Base-by-base conservation (phyloP, 306 rosid species). In the Sindora glabra region DNA sequence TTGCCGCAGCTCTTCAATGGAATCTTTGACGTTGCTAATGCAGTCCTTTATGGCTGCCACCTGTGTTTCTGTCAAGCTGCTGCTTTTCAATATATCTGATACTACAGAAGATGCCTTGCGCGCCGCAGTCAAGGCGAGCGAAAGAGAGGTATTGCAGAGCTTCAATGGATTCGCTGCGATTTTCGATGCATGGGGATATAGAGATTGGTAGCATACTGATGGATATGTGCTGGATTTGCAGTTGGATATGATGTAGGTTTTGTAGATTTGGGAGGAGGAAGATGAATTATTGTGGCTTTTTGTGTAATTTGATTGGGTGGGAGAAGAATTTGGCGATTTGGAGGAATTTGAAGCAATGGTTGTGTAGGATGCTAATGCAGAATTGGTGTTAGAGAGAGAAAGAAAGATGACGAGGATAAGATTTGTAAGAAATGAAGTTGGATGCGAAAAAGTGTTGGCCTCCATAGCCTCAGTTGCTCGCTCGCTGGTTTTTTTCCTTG, bases 171-270 rank as follows among this genome's bases (percentile, higher is more conserved):
- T 59, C 5, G 38, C 67, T 68, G 74, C 56, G 51, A 83, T 74
- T 51, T 54, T 67, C 15, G 72, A 59, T 27, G 94, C 77, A 22
- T 77, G 73, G 1, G 74, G 70, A 2, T 44, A 58, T 19, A 88
- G 62, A 3, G 74, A 59, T 4, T 65, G 16, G 71, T 73, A 71
- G 62, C 96, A 88, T 3, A 66, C 39, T 10, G 59, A 27, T 0
- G 91, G 77, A 33, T 77, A 79, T 9, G 80, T 73, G 13, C 81
- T 61, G 53, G 78, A 55, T 8, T 38, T 80, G 79, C 94, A 82
- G 2, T 81, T 58, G 10, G 38, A 59, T 67, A 5, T 44, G 0
- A 86, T 37, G 29, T 72, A 75, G 37, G 59, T 23, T 42, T 29
- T 29, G 62, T 26, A 29, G 1, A 39, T 34, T 52, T 46, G 44